phyloP scores from a whole-genome alignment of 768 basidiomycete genomes.

The Xanthoconium purpureum region DNA sequence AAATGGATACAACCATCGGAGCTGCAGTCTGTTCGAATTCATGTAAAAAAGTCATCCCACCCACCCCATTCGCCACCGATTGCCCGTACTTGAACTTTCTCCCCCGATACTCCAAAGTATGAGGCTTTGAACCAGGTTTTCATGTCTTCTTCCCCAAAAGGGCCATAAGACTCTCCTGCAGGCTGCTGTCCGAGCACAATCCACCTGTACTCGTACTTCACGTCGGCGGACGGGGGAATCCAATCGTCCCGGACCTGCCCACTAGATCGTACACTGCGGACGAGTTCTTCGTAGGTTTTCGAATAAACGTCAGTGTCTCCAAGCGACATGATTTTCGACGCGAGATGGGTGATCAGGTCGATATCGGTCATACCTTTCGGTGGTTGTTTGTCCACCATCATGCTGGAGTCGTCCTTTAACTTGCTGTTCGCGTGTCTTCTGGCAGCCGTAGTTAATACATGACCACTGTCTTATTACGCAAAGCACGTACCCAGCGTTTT shows the following conservation, averaged over 20 bases:
- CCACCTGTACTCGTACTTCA: conserved; percentile 84
- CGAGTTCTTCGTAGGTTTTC: conserved; percentile 80
- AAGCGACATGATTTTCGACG: conserved; percentile 83
- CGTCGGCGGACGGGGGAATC: conserved; percentile 73
- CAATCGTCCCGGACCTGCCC: conserved; percentile 67
- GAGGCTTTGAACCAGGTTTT: conserved; percentile 73
- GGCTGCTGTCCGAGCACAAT: conserved; percentile 47
- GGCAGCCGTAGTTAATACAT: neutral
- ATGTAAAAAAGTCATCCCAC: conserved; percentile 66
- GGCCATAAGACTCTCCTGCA: conserved; percentile 63
- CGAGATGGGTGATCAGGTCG: conserved; percentile 78
- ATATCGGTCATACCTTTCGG: conserved; percentile 51
- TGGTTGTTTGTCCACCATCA: conserved; percentile 49
- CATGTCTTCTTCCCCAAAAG: conserved; percentile 79
- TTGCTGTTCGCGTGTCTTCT: conserved; percentile 33
- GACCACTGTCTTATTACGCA: neutral
- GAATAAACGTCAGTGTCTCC: conserved; percentile 87
- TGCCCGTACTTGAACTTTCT: conserved; percentile 70
- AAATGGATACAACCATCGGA: neutral
- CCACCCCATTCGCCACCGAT: conserved; percentile 69
- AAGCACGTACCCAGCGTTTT: conserved; percentile 26
- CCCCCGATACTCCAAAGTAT: conserved; percentile 77
- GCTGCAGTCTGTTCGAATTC: conserved; percentile 10
- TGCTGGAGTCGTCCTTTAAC: conserved; percentile 36
- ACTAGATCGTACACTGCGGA: conserved; percentile 69